These are phyloP conservation scores for Fusarium multiceps DNA, from an alignment of 2,329 filamentous ascomycete species.

Conservation along the genomic window DNA sequence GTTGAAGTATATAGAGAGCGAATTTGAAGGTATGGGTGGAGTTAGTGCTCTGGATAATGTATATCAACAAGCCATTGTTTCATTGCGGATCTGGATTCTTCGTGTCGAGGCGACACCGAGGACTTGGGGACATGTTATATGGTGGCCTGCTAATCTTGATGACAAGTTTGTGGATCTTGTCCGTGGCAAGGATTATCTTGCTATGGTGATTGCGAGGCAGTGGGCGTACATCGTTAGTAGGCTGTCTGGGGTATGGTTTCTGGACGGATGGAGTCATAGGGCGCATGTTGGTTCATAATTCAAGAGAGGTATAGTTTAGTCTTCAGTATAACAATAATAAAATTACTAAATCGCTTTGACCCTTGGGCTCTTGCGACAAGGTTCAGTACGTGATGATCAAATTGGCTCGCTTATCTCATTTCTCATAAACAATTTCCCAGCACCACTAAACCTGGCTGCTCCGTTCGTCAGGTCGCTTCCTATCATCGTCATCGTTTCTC, in stretches of 20 bases:
- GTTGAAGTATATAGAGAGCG: neutral
- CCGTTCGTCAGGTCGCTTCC: neutral
- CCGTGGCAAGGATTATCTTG: neutral
- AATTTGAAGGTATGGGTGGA: neutral
- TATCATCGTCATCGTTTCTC: neutral
- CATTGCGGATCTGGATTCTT: rapidly evolving
- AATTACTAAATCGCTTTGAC: too few species aligned
- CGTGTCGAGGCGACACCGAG: neutral
- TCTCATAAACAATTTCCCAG: neutral
- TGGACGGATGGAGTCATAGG: neutral
- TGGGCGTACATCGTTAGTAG: neutral
- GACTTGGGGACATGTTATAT: neutral
- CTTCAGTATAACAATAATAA: too few species aligned
- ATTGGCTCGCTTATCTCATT: neutral
- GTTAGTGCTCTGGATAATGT: neutral
- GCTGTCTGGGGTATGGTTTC: neutral
- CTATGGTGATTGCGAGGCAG: neutral
- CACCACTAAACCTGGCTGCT: neutral
- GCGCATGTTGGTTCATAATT: neutral
- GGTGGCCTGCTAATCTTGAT: neutral
- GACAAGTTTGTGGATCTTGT: neutral
- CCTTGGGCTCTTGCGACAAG: too few species aligned
- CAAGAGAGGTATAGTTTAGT: too few species aligned
- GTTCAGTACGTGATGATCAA: neutral
- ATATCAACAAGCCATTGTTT: neutral